Conservation (phyloP, 805 yeast genomes). For the Starmerella bacillaris region DNA sequence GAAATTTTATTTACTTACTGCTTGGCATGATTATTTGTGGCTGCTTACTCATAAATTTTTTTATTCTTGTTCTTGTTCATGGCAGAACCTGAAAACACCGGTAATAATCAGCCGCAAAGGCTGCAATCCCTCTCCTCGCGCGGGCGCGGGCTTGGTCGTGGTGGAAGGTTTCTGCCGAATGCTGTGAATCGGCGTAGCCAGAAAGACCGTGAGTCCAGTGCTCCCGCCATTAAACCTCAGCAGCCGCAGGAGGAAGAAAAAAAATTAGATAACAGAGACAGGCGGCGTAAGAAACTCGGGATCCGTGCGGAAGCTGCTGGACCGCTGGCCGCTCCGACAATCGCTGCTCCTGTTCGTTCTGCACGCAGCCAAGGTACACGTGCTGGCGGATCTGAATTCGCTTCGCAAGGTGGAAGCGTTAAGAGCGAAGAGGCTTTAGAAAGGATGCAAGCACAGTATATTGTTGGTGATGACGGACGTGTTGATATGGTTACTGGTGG, state of each 20-base stretch:
- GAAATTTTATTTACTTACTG: too few relatives aligned
- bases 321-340: constrained; percentile 23
- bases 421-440: constrained; percentile 10
- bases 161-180: constrained; percentile 52
- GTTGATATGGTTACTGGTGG: constrained; percentile 8
- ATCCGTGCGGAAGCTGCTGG: constrained; percentile 21
- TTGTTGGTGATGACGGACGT: constrained; percentile 7
- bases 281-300: constrained; percentile 11
- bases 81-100: constrained; percentile 2
- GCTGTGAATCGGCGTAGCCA: constrained; percentile 67
- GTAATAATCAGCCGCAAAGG: constrained; percentile 9
- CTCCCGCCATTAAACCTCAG: constrained; percentile 33
- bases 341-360: constrained; percentile 1
- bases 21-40: too few relatives aligned
- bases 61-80: constrained; percentile 5
- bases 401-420: constrained; percentile 8
- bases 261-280: too few relatives aligned
- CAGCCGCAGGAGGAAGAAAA: constrained; percentile 9
- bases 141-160: constrained; percentile 10
- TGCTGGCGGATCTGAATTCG: neutral
- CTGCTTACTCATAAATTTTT: too few relatives aligned
- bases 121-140: constrained; percentile 11
- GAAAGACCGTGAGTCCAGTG: constrained; percentile 66
- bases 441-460: constrained; percentile 2
- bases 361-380: neutral